Evolutionary conservation across 306 rosid species (phyloP).

Genomic region (Vigna trinervia): DNA sequence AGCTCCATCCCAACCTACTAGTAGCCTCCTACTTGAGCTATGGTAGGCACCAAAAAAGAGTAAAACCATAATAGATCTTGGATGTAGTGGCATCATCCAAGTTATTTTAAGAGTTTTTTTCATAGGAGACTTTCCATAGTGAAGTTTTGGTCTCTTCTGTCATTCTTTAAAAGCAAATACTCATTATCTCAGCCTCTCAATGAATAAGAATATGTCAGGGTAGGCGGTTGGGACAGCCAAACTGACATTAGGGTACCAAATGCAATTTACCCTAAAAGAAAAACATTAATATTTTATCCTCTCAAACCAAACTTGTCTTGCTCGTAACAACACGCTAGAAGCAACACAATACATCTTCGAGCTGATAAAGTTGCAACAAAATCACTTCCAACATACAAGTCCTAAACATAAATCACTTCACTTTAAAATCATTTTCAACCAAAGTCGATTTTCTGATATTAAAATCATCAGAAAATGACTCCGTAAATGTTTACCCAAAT

Average conservation of each 20-base stretch:
- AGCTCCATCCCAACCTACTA: constrained; percentile 5
- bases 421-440: background rate
- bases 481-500: background rate
- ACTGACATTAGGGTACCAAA: background rate
- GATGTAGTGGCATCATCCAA: background rate
- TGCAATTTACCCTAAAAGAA: background rate
- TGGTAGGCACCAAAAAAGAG: background rate
- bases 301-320: background rate
- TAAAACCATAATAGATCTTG: background rate
- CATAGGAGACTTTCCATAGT: constrained; percentile 7
- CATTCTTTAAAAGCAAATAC: background rate
- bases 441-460: background rate
- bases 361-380: background rate
- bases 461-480: background rate
- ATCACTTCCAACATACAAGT: background rate
- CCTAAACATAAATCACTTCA: background rate
- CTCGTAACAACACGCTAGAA: background rate
- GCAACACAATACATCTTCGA: background rate
- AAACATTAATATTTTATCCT: background rate
- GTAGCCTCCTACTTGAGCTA: background rate
- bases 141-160: background rate
- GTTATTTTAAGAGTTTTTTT: background rate
- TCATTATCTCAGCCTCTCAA: constrained; percentile 31
- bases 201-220: background rate
- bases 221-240: background rate